Evolutionary conservation across 2,329 filamentous ascomycete species (phyloP), one percentile per base, ranked within the genome.

Genomic region (Bipolaris bicolor): DNA sequence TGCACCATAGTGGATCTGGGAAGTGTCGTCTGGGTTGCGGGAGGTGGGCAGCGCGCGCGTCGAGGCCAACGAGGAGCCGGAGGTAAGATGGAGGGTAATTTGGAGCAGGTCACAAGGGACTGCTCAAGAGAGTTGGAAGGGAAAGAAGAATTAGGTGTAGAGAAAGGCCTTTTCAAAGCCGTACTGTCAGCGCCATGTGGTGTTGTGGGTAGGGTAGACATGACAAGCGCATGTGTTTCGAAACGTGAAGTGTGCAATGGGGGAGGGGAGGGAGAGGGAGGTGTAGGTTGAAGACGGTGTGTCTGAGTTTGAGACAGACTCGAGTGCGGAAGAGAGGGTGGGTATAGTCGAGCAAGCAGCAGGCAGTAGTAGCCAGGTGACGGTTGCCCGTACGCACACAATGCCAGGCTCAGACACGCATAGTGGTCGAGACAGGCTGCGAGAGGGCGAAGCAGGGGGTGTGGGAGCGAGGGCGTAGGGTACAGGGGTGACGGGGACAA

Each of bases 1-100:
- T 74, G 73, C 52, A 75, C 72, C 76, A 79, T 78, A 61, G 68
- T 77, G 65, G 68, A 60, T 63, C 58, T 50, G 22, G 45, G 64
- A 20, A 48, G 40, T 48, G 41, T 63, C 26, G 53, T 51, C 49
- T 58, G 62, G 39, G 55, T 49, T 43, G 65, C 64, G 57, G 57
- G 60, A 45, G 62, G 61, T 26, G 65, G 66, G 52, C 58, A 63
- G 60, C 58, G 65, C 26, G 60, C 60, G 54, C 53, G 60, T 55
- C 50, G 59, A 59, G 56, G 53, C 61, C 67, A 63, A 59, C 53
- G 65, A 26, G 57, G 57, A 44, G 61, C 26, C 37, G 44, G 54
- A 15, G 45, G 48, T 22, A 57, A 31, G 44, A 49, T 45, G 11
- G 26, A 57, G 31, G 61, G 57, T 18, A 34, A 53, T 39, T 40